phyloP scores from a whole-genome alignment of 192 early-diverging fungal genomes.

The Chytriomyces confervae region DNA sequence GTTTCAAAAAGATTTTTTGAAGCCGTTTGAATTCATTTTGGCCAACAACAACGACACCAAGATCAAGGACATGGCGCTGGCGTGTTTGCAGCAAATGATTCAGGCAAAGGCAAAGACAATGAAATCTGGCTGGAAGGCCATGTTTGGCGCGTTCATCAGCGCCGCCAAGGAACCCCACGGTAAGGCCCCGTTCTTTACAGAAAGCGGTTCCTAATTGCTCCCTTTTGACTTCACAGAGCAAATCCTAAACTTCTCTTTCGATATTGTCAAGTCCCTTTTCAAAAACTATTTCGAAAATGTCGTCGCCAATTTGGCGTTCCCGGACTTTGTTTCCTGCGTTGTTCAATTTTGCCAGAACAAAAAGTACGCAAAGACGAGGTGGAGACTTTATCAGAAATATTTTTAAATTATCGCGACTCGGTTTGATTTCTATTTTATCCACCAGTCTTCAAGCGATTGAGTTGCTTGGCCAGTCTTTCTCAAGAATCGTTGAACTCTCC shows the following conservation, averaged over 20 bases:
- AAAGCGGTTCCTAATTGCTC: constrained; percentile 74
- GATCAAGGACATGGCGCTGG: constrained; percentile 74
- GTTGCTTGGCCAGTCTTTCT: constrained; percentile 53
- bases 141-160: constrained; percentile 68
- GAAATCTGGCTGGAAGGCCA: constrained; percentile 64
- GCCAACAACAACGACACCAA: constrained; percentile 79
- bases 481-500: constrained; percentile 52
- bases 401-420: no score
- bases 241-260: constrained; percentile 74
- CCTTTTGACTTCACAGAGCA: constrained; percentile 62
- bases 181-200: constrained; percentile 59
- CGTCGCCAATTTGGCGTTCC: constrained; percentile 58
- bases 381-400: background rate
- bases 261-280: constrained; percentile 69
- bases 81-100: constrained; percentile 65
- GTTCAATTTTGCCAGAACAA: constrained; percentile 73
- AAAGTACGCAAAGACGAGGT: constrained; percentile 72
- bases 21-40: constrained; percentile 82
- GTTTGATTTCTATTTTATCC: constrained; percentile 7
- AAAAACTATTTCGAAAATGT: constrained; percentile 72
- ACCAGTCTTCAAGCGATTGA: constrained; percentile 61
- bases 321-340: constrained; percentile 56
- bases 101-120: constrained; percentile 59
- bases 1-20: constrained; percentile 96
- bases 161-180: constrained; percentile 58